These are phyloP conservation scores for Phialocephala subalpina DNA, from an alignment of 2,329 filamentous ascomycete genomes.

Conservation along the genomic window DNA sequence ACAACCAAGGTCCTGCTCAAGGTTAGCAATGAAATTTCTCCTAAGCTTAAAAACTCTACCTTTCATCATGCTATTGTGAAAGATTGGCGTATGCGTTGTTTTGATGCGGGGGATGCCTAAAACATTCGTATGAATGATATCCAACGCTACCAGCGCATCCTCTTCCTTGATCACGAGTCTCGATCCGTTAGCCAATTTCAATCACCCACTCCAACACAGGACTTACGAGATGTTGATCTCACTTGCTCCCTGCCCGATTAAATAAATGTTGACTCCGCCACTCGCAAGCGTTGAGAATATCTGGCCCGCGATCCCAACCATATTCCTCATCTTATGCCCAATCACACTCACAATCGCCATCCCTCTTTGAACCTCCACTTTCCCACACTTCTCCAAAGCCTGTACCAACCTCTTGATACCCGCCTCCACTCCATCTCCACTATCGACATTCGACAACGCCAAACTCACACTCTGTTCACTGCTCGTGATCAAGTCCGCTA, in stretches of 20 bases:
- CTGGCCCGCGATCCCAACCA: conserved; percentile 49
- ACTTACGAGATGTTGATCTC: conserved; percentile 38
- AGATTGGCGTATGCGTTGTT: neutral
- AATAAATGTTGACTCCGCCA: conserved; percentile 62
- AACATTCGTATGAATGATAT: conserved; percentile 32
- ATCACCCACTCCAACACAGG: neutral
- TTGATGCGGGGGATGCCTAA: conserved; percentile 24
- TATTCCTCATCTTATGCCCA: conserved; percentile 59
- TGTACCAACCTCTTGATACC: conserved; percentile 42
- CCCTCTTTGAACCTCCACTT: conserved; percentile 57
- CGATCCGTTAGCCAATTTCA: conserved; percentile 6
- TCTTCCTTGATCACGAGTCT: conserved; percentile 3
- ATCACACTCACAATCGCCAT: conserved; percentile 63
- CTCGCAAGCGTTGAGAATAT: conserved; percentile 60
- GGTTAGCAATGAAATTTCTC: too few relatives aligned
- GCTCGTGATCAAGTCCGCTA: conserved; percentile 59
- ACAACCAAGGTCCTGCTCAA: conserved; percentile 8
- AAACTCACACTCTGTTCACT: conserved; percentile 58
- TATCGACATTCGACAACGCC: conserved; percentile 59
- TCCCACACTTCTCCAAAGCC: conserved; percentile 54
- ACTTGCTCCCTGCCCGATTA: conserved; percentile 57
- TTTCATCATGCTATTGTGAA: conserved; percentile 30
- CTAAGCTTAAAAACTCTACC: conserved; percentile 12
- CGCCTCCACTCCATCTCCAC: conserved; percentile 45
- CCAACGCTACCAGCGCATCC: conserved; percentile 16